Percentiles rank a stretch among this genome's conserved stretches.
Evolutionary conservation across 345 rosid genomes (phyloP).

Genomic region (Capsella bursapastoris): DNA sequence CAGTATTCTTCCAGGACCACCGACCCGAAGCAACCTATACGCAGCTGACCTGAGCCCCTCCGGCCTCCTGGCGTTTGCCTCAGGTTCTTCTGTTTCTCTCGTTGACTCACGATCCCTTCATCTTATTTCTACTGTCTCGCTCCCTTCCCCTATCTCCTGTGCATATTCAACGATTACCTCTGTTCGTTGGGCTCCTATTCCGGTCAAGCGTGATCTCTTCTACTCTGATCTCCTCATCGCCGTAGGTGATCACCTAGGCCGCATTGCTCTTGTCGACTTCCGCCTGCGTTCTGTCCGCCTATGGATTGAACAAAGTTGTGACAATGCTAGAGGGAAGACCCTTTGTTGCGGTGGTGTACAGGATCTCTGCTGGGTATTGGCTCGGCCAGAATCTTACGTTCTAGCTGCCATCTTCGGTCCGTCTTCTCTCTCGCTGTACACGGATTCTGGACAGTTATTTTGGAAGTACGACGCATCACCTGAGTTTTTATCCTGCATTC

Average conservation of each 20-base stretch:
- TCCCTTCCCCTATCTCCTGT: constrained; percentile 61
- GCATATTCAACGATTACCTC: constrained; percentile 63
- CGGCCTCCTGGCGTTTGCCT: constrained; percentile 73
- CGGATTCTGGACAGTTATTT: constrained; percentile 51
- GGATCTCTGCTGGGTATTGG: constrained; percentile 78
- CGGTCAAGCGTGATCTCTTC: constrained; percentile 63
- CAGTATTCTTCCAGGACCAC: constrained; percentile 82
- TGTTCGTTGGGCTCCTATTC: constrained; percentile 71
- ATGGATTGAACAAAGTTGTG: constrained; percentile 60
- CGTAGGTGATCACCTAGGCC: constrained; percentile 84
- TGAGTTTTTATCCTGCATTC: constrained; percentile 69
- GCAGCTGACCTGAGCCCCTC: constrained; percentile 71
- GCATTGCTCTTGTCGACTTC: constrained; percentile 71
- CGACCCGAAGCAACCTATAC: constrained; percentile 77
- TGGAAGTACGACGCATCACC: constrained; percentile 77
- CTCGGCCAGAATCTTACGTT: constrained; percentile 51
- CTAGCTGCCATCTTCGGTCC: constrained; percentile 76
- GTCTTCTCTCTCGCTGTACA: constrained; percentile 61
- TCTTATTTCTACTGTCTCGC: constrained; percentile 68
- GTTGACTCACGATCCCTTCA: constrained; percentile 77
- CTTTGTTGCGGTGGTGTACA: constrained; percentile 52
- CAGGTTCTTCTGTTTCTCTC: constrained; percentile 76
- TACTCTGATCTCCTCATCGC: constrained; percentile 73
- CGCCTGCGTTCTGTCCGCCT: constrained; percentile 58
- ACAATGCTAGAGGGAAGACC: constrained; percentile 46